phyloP scores from a whole-genome alignment of 2,329 filamentous ascomycete genomes.

The Xylariaceae sp. region DNA sequence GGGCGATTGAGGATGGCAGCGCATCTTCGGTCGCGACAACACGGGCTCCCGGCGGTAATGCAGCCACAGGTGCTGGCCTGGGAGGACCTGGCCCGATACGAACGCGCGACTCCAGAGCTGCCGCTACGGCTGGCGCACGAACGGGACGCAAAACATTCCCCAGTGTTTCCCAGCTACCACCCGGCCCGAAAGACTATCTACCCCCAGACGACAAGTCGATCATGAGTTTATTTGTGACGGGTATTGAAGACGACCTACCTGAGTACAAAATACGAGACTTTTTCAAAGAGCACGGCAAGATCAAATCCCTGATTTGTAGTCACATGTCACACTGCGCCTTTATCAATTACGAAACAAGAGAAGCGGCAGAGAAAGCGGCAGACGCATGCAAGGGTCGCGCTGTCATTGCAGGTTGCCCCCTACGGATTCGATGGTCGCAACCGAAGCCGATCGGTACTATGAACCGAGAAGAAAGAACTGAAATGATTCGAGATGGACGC shows the following conservation, averaged over 20 bases:
- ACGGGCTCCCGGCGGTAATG: conserved; percentile 40
- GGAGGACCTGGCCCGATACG: conserved; percentile 72
- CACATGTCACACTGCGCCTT: conserved; percentile 98
- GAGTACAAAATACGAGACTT: conserved; percentile 87
- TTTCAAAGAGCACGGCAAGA: conserved; percentile 81
- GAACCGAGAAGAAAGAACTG: conserved; percentile 76
- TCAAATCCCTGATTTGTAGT: conserved; percentile 89
- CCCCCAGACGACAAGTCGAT: conserved; percentile 81
- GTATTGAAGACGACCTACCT: conserved; percentile 90
- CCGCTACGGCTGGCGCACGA: conserved; percentile 44
- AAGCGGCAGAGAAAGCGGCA: conserved; percentile 80
- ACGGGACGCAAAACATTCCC: conserved; percentile 57
- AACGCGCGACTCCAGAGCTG: conserved; percentile 59
- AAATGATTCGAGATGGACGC: conserved; percentile 74
- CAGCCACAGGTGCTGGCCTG: conserved; percentile 49
- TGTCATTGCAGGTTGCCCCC: conserved; percentile 82
- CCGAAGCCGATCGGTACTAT: conserved; percentile 88
- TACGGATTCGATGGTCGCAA: conserved; percentile 87
- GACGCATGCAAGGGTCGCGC: conserved; percentile 80
- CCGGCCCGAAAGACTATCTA: conserved; percentile 75
- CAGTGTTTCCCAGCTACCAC: conserved; percentile 66
- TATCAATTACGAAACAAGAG: conserved; percentile 83
- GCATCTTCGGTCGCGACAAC: conserved; percentile 35
- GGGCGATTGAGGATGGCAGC: conserved; percentile 59
- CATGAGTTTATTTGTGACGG: conserved; percentile 90